Percentiles rank a stretch among this genome's conserved stretches.
Evolutionary conservation across 805 yeast species (phyloP).

Genomic region (Tanozyma kutaoensis): DNA sequence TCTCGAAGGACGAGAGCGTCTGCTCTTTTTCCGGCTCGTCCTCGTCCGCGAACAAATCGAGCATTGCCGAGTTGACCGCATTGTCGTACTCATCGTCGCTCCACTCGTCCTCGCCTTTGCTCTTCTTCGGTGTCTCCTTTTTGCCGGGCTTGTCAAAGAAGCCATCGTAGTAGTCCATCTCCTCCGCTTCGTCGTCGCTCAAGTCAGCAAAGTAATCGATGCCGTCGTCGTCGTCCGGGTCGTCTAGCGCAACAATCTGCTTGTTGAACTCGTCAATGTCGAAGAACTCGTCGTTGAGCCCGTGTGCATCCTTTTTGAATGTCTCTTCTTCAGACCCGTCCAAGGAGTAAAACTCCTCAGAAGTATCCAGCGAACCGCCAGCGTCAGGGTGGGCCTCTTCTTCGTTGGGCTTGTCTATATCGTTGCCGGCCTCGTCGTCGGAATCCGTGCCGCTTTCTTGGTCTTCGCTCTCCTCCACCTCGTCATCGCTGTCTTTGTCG

Average conservation of each 20-base stretch:
- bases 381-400: conserved; percentile 1
- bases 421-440: conserved; percentile 1
- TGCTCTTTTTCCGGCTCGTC: conserved; percentile 16
- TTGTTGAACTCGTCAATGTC: conserved; percentile 74
- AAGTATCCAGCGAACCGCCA: no score
- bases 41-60: conserved; percentile 44
- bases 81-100: conserved; percentile 50
- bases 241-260: conserved; percentile 57
- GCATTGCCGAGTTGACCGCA: conserved; percentile 47
- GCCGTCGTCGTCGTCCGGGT: conserved; percentile 21
- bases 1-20: conserved; percentile 63
- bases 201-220: conserved; percentile 19
- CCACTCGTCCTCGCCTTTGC: conserved; percentile 15
- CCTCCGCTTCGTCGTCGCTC: conserved; percentile 27
- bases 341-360: no score
- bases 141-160: conserved; percentile 42
- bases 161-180: conserved; percentile 49
- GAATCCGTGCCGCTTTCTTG: conserved; percentile 7
- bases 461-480: neutral
- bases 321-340: neutral
- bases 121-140: conserved; percentile 8
- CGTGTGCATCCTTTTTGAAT: conserved; percentile 36
- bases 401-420: conserved; percentile 1
- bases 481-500: conserved; percentile 2
- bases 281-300: conserved; percentile 73